Conservation (phyloP, 2,329 filamentous ascomycete species). For the Fusarium dlaminii region DNA sequence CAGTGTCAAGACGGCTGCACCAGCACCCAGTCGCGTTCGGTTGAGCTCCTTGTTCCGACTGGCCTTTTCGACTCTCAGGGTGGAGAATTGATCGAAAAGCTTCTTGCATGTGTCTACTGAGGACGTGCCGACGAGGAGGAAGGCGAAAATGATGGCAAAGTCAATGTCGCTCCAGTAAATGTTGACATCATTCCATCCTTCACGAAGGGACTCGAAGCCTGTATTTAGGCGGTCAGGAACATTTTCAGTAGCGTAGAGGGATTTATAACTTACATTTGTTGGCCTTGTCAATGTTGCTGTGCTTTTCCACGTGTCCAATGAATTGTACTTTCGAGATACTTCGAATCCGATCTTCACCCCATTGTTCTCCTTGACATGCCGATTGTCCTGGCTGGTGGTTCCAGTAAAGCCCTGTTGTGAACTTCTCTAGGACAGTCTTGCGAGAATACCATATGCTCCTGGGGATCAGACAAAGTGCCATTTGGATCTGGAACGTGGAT, state of each 20-base stretch:
- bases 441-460: conserved; percentile 3
- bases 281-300: not conserved
- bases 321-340: conserved; percentile 2
- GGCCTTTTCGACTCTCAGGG: not conserved
- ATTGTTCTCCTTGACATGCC: not conserved
- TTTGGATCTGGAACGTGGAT: not conserved
- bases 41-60: not conserved
- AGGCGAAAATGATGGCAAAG: conserved; percentile 5
- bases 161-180: conserved; percentile 18
- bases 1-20: conserved; percentile 6
- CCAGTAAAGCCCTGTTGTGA: conserved; percentile 13
- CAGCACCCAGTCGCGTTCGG: not conserved
- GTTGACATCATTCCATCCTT: conserved; percentile 8
- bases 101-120: conserved; percentile 3
- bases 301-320: not conserved
- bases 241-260: accelerated
- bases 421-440: conserved; percentile 6
- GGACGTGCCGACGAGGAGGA: not conserved
- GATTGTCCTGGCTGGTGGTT: not conserved
- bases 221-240: not conserved
- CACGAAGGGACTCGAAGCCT: conserved; percentile 4
- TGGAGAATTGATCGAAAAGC: conserved; percentile 7
- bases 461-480: conserved; percentile 9
- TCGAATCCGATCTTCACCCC: not conserved
- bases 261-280: not conserved